These are phyloP conservation scores for Vitis rupestris DNA, from an alignment of 164 flowering plant genomes.

Conservation along the genomic window DNA sequence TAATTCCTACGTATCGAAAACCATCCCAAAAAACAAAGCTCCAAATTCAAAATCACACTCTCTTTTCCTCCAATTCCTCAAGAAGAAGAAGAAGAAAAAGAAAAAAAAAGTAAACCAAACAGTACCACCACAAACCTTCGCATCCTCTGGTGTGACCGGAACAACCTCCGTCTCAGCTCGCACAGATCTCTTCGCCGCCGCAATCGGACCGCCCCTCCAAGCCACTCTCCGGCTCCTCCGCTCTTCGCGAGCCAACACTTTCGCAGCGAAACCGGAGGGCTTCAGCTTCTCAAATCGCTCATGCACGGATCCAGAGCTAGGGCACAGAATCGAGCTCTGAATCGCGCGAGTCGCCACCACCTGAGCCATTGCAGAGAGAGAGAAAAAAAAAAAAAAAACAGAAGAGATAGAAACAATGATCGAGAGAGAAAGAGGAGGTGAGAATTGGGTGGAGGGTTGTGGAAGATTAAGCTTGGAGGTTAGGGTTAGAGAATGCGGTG, in stretches of 20 bases:
- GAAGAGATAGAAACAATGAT: background rate
- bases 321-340: slow-evolving; percentile 25
- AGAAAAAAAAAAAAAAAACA: background rate
- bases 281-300: slow-evolving; percentile 37
- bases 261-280: slow-evolving; percentile 28
- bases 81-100: background rate
- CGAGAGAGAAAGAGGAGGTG: slow-evolving; percentile 8
- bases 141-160: slow-evolving; percentile 46
- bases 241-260: slow-evolving; percentile 15
- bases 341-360: slow-evolving; percentile 40
- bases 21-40: no score
- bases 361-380: slow-evolving; percentile 38
- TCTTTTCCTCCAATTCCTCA: no score
- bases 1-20: no score
- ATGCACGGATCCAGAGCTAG: slow-evolving; percentile 31
- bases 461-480: background rate
- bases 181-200: slow-evolving; percentile 29
- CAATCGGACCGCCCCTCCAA: slow-evolving; percentile 14
- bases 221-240: slow-evolving; percentile 13
- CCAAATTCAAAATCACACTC: no score
- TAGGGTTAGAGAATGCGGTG: slow-evolving; percentile 2
- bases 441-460: background rate
- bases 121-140: slow-evolving; percentile 22
- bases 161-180: slow-evolving; percentile 26
- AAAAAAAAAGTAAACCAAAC: background rate